Evolutionary conservation across 768 basidiomycete genomes (phyloP).

Genomic region (Russula sp.): DNA sequence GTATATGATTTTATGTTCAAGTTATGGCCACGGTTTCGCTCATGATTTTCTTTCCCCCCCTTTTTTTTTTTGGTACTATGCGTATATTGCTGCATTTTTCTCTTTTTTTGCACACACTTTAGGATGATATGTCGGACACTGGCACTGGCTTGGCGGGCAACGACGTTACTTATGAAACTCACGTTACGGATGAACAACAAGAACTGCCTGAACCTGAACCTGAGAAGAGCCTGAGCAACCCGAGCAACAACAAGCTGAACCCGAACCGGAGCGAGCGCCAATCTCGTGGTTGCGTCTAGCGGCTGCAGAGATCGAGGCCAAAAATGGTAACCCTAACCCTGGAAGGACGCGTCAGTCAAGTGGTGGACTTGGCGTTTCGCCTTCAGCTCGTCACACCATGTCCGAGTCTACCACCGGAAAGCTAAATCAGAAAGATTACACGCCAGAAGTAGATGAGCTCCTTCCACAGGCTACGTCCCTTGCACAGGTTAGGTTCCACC

Average conservation of each 20-base stretch:
- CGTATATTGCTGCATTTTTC: background rate
- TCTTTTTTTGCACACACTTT: background rate
- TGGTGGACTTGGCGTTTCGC: background rate
- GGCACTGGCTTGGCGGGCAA: conserved; percentile 22
- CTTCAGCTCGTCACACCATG: conserved; percentile 43
- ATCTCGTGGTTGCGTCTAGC: conserved; percentile 13
- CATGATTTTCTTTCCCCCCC: conserved; percentile 26
- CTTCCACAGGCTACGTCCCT: conserved; percentile 64
- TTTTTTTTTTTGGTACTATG: conserved; percentile 12
- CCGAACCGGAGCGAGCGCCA: conserved; percentile 18
- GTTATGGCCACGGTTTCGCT: conserved; percentile 24
- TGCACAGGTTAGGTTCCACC: conserved; percentile 60
- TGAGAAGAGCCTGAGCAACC: background rate
- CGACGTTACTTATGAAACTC: conserved; percentile 31
- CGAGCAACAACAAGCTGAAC: conserved; percentile 12
- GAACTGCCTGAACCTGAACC: conserved; percentile 31
- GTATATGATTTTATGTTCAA: conserved; percentile 46
- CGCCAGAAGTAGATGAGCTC: conserved; percentile 74
- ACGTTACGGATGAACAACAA: conserved; percentile 41
- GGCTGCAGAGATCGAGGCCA: conserved; percentile 18
- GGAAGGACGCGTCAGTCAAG: conserved; percentile 40
- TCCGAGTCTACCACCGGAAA: conserved; percentile 47
- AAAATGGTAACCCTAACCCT: conserved; percentile 30
- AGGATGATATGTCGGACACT: conserved; percentile 23
- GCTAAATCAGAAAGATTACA: conserved; percentile 84